These are phyloP conservation scores for Bocquillonia castaneifolia DNA, from an alignment of 441 rosid species.

Conservation along the genomic window DNA sequence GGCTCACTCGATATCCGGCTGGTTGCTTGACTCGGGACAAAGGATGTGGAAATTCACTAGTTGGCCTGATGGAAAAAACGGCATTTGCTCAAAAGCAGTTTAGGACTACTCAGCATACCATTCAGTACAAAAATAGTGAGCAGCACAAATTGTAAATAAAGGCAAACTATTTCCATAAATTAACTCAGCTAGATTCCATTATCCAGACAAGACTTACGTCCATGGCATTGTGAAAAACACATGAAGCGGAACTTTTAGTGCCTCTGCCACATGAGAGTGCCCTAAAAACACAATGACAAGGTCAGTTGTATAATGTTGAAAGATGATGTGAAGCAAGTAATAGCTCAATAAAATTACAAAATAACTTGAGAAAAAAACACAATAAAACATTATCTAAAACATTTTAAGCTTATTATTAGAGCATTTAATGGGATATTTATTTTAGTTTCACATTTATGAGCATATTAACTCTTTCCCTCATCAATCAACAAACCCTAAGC, in stretches of 20 bases:
- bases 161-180: slow-evolving; percentile 23
- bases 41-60: slow-evolving; percentile 98
- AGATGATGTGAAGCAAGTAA: too few species aligned
- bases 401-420: too few species aligned
- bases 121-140: slow-evolving; percentile 19
- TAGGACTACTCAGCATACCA: slow-evolving; percentile 29
- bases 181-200: slow-evolving; percentile 36
- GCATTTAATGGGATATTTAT: too few species aligned
- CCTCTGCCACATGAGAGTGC: slow-evolving; percentile 95
- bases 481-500: too few species aligned
- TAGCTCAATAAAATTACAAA: too few species aligned
- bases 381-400: too few species aligned
- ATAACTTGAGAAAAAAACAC: too few species aligned
- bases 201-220: slow-evolving; percentile 90
- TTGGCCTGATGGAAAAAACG: slow-evolving; percentile 59
- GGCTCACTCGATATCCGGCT: slow-evolving; percentile 93
- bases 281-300: slow-evolving; percentile 46
- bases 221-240: slow-evolving; percentile 99
- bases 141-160: slow-evolving; percentile 17
- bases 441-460: too few species aligned
- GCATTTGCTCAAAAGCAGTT: slow-evolving; percentile 24
- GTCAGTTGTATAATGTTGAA: slow-evolving; percentile 30
- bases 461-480: too few species aligned
- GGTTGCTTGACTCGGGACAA: slow-evolving; percentile 95
- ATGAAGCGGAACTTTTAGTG: slow-evolving; percentile 82